These are phyloP conservation scores for Parascedosporium putredinis DNA, from an alignment of 2,329 filamentous ascomycete genomes.

Conservation along the genomic window DNA sequence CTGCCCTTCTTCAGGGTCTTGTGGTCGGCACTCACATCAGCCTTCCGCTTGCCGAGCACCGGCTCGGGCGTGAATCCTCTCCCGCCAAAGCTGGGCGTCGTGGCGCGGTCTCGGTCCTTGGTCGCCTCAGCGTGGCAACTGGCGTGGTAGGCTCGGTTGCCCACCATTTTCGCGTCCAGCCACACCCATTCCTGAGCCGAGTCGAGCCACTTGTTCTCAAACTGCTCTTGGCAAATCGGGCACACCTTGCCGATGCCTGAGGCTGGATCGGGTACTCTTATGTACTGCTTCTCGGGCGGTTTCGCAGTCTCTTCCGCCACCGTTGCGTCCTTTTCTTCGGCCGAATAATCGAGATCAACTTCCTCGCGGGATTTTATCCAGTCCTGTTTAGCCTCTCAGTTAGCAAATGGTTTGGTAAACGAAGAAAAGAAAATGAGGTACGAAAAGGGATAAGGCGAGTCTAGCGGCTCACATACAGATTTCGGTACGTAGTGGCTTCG, in stretches of 20 bases:
- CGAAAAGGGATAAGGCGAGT: too few relatives aligned
- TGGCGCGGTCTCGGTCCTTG: constrained; percentile 42
- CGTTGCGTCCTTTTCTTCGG: constrained; percentile 22
- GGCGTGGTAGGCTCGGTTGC: constrained; percentile 74
- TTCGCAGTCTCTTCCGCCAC: constrained; percentile 34
- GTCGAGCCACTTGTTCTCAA: constrained; percentile 84
- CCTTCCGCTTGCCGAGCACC: constrained; percentile 11
- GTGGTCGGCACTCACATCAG: constrained; percentile 1
- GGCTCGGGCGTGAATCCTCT: constrained; percentile 42
- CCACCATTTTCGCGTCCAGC: constrained; percentile 75
- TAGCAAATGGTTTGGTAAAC: constrained; percentile 29
- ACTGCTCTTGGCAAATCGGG: constrained; percentile 91
- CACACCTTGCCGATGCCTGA: constrained; percentile 67
- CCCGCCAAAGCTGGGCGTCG: constrained; percentile 34
- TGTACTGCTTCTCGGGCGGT: constrained; percentile 53
- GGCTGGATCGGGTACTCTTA: constrained; percentile 73
- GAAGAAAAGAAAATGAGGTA: constrained; percentile 20
- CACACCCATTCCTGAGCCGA: constrained; percentile 95
- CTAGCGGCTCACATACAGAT: constrained; percentile 61
- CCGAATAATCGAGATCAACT: constrained; percentile 52
- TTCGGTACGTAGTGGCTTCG: constrained; percentile 94
- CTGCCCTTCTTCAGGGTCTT: constrained; percentile 6
- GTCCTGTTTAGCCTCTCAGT: too few relatives aligned
- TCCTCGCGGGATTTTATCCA: constrained; percentile 82
- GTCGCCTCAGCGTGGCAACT: constrained; percentile 80